phyloP scores from a whole-genome alignment of 768 basidiomycete species.

The Termitomyces sp. region DNA sequence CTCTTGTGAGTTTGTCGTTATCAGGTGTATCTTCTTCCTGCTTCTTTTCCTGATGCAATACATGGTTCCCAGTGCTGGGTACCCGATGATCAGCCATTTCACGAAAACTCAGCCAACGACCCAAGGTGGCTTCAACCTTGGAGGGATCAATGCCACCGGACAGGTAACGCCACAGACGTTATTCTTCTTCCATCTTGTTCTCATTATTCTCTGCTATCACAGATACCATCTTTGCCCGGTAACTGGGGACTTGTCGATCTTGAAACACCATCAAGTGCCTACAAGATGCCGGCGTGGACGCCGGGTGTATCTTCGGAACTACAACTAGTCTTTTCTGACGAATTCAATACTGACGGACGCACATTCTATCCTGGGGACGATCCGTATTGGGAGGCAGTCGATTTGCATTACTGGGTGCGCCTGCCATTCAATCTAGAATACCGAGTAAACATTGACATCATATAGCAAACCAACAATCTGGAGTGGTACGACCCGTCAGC shows the following conservation, averaged over 20 bases:
- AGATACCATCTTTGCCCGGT: constrained; percentile 59
- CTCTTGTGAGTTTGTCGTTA: constrained; percentile 51
- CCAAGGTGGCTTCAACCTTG: constrained; percentile 31
- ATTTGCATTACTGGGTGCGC: constrained; percentile 71
- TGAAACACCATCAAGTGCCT: constrained; percentile 49
- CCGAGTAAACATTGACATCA: constrained; percentile 5
- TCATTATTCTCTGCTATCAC: not conserved
- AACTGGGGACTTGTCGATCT: constrained; percentile 50
- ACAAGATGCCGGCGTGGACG: constrained; percentile 50
- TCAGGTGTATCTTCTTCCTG: too few species aligned
- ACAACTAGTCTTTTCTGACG: constrained; percentile 71
- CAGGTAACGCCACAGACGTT: constrained; percentile 31
- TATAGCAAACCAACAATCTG: constrained; percentile 54
- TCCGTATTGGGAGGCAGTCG: constrained; percentile 79
- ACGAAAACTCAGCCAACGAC: constrained; percentile 16
- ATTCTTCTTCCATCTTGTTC: constrained; percentile 7
- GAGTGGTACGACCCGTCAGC: constrained; percentile 88
- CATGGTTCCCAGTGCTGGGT: constrained; percentile 25
- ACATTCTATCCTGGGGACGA: constrained; percentile 81
- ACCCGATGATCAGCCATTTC: constrained; percentile 31
- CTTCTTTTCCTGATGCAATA: not conserved
- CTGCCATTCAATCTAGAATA: not conserved
- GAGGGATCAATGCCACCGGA: constrained; percentile 60
- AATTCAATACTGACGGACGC: constrained; percentile 69
- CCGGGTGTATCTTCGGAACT: constrained; percentile 41